Evolutionary conservation across 2,329 filamentous ascomycete genomes (phyloP), one percentile per base, ranked within the genome.

Genomic region (Penicillium sp.): DNA sequence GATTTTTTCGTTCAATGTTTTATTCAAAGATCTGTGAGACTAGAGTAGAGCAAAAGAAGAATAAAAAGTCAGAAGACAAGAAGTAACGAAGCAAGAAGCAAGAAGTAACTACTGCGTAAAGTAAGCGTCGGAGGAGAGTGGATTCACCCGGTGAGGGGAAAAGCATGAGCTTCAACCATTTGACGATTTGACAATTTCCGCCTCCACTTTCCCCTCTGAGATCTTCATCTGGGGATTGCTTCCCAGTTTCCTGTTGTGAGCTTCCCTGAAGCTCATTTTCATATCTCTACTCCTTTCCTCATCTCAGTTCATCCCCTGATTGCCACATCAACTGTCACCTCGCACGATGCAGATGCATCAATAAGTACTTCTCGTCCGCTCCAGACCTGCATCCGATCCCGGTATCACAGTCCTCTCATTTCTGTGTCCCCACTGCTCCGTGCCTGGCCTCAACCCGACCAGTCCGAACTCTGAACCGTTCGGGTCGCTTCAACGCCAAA

Each of bases 281-380:
- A 34, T 34, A 4, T 18, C 6, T 13, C 18, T 35, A 22, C 7
- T 11, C 5, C 18, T 35, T 18, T 9, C 3, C 34, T 36, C n/a
- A 16, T 37, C 11, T 37, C 20, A 3, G 10, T 10, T 14, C 18
- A 37, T 28, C 46, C 46, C 43, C 35, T 42, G 44, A 44, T 54
- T 45, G 32, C 29, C 37, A 44, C 48, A 23, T 35, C 40, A 14
- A 50, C 46, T 20, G 18, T 40, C 24, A 44, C 47, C 40, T 54
- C 34, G 41, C 55, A 49, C 50, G 41, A 50, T 46, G 51, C 54
- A n/a, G 49, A 55, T 55, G 47, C 50, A 36, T 46, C 51, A 41
- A 52, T 60, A 52, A 56, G 45, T 42, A 34, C 32, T 55, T 56
- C 50, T 57, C 55, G 50, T 61, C 42, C 37, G 28, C 44, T 54